Base-by-base conservation (phyloP, 2,329 filamentous ascomycete genomes). In the Colletotrichum sp. region DNA sequence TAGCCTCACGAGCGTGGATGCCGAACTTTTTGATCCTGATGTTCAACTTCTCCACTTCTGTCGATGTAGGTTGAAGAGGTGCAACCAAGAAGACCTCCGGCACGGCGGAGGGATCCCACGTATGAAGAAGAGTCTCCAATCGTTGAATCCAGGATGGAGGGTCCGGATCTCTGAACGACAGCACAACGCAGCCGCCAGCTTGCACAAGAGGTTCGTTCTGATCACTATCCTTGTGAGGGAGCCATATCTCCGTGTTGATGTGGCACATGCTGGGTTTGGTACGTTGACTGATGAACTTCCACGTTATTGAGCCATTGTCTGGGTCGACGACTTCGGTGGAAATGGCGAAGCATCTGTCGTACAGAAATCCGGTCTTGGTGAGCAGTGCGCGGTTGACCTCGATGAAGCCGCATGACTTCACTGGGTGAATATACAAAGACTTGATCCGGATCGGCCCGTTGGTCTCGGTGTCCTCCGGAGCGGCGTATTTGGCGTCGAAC, bases 231-330 rank as follows among this genome's bases (percentile, higher is more conserved):
- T 72, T 55, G 32, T 43, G 67, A 0, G 78, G 78, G 21, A 79
- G 69, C 74, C 75, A 78, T 8, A 79, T 69, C 16, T 79, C 78
- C 8, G 77, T 72, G 4, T 58, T 64, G 21, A 78, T 78, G 15
- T 66, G 75, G 21, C 75, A 70, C 78, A 79, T 79, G 38, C 43
- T 58, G 3, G 77, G 77, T 57, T 77, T 78, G 0, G 76, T 78
- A 32, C 81, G 79, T 61, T 82, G 81, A 16, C 81, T 82, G 55
- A 82, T 76, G 28, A 82, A 82, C 1, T 78, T 79, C 79, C 81
- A 81, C 6, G 68, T 73, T 0, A 71, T 32, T 0, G 61, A 73
- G 9, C 78, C 77, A 2, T 74, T 57, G 7, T 67, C 81, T 4
- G 81, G 74, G 0, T 78, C 78, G 2, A 79, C 77, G 5, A 79